Conservation (phyloP, 192 early-diverging fungal genomes). For the Phlyctochytrium planicorne region DNA sequence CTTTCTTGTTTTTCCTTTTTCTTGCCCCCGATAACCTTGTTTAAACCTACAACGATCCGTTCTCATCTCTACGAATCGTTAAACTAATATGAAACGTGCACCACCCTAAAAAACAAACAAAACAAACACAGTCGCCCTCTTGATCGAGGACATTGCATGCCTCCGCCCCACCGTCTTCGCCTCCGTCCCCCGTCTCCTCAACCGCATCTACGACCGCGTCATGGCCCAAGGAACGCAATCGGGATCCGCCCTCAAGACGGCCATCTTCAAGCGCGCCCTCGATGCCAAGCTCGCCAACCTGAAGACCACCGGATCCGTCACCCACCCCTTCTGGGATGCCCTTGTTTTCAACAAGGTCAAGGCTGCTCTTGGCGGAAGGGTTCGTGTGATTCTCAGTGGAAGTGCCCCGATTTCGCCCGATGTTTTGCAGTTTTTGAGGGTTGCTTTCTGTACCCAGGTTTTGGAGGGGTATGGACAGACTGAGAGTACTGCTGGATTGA, state of each 20-base stretch:
- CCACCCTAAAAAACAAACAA: no score
- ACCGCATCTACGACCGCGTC: conserved; percentile 84
- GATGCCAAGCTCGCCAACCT: conserved; percentile 52
- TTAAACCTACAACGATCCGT: no score
- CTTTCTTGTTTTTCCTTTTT: not conserved
- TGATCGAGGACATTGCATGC: conserved; percentile 82
- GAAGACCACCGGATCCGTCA: conserved; percentile 52
- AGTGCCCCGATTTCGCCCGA: conserved; percentile 51
- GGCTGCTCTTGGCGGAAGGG: conserved; percentile 68
- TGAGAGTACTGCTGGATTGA: conserved; percentile 24
- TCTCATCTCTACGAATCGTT: no score
- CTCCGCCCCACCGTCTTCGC: conserved; percentile 86
- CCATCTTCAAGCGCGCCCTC: conserved; percentile 14
- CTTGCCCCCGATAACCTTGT: not conserved
- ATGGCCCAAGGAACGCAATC: conserved; percentile 29
- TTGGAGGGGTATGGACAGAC: conserved; percentile 74
- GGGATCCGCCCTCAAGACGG: conserved; percentile 19
- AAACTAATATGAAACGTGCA: no score
- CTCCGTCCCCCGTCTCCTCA: conserved; percentile 84
- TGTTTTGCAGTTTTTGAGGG: conserved; percentile 50
- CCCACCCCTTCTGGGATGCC: conserved; percentile 81
- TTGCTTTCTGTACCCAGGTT: conserved; percentile 47
- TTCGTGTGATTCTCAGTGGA: conserved; percentile 44
- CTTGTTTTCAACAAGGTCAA: conserved; percentile 83
- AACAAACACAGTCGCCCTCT: conserved; percentile 44